These are phyloP conservation scores for Astragalus glycyphyllos DNA, from an alignment of 306 rosid species.

Conservation along the genomic window DNA sequence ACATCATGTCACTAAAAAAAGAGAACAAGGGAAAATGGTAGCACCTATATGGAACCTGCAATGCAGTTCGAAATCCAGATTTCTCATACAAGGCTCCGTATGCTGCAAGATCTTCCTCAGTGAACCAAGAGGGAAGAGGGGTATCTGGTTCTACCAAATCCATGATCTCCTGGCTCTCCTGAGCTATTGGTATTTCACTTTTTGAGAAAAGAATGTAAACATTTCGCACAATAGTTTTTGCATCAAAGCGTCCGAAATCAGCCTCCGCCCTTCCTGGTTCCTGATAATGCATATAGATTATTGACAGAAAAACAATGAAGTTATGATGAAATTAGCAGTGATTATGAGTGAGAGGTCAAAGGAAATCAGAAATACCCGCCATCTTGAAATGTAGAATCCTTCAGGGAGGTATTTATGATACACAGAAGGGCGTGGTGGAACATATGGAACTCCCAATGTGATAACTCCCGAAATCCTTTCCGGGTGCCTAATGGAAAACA, in stretches of 20 bases:
- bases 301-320: constrained; percentile 9
- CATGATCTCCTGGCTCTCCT: constrained; percentile 82
- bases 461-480: constrained; percentile 78
- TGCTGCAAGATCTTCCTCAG: constrained; percentile 70
- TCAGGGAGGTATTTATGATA: constrained; percentile 51
- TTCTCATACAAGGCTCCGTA: constrained; percentile 75
- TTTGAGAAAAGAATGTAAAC: constrained; percentile 80
- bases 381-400: constrained; percentile 84
- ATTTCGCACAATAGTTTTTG: constrained; percentile 67
- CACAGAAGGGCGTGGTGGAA: constrained; percentile 51
- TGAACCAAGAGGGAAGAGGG: constrained; percentile 83
- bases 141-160: constrained; percentile 75
- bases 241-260: constrained; percentile 79
- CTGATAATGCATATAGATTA: constrained; percentile 41
- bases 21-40: constrained; percentile 1
- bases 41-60: constrained; percentile 85
- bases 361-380: constrained; percentile 53
- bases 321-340: neutral
- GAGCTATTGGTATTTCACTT: constrained; percentile 76
- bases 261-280: constrained; percentile 86
- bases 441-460: constrained; percentile 68
- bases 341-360: neutral
- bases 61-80: constrained; percentile 74
- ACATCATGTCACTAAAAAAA: too few relatives aligned
- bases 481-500: constrained; percentile 63